Percentiles rank a stretch among this genome's conserved stretches.
Evolutionary conservation across 768 basidiomycete genomes (phyloP).

Genomic region (Boletus vinaceobasis): DNA sequence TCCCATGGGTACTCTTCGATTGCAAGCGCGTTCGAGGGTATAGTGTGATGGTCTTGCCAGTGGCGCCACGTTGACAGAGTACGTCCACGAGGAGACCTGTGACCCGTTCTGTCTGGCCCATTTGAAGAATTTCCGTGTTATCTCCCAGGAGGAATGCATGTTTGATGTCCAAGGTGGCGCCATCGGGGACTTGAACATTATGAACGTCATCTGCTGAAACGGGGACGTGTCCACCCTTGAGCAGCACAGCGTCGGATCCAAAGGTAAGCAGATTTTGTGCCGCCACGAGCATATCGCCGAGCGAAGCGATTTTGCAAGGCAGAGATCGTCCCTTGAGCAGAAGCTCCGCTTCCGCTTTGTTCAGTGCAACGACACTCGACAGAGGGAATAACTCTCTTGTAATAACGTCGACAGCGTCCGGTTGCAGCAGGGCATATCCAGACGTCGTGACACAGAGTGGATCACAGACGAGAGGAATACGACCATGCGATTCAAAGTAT

Average conservation of each 20-base stretch:
- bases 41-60: constrained; percentile 38
- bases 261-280: constrained; percentile 45
- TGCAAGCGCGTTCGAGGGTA: constrained; percentile 61
- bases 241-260: constrained; percentile 57
- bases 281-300: constrained; percentile 61
- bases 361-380: constrained; percentile 76
- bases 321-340: constrained; percentile 45
- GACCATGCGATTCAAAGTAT: constrained; percentile 32
- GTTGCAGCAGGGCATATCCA: constrained; percentile 71
- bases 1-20: constrained; percentile 81
- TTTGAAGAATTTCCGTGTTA: constrained; percentile 62
- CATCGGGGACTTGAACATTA: constrained; percentile 24
- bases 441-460: constrained; percentile 92
- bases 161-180: constrained; percentile 35
- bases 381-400: constrained; percentile 66
- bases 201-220: constrained; percentile 46
- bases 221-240: constrained; percentile 83
- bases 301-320: constrained; percentile 34
- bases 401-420: constrained; percentile 60
- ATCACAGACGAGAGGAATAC: constrained; percentile 63
- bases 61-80: constrained; percentile 39
- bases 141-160: constrained; percentile 47
- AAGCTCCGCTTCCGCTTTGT: constrained; percentile 75
- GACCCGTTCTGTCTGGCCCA: constrained; percentile 3
- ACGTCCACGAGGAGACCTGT: constrained; percentile 59